phyloP scores from a whole-genome alignment of 2,329 filamentous ascomycete genomes.

The Diaporthe citriasiana region DNA sequence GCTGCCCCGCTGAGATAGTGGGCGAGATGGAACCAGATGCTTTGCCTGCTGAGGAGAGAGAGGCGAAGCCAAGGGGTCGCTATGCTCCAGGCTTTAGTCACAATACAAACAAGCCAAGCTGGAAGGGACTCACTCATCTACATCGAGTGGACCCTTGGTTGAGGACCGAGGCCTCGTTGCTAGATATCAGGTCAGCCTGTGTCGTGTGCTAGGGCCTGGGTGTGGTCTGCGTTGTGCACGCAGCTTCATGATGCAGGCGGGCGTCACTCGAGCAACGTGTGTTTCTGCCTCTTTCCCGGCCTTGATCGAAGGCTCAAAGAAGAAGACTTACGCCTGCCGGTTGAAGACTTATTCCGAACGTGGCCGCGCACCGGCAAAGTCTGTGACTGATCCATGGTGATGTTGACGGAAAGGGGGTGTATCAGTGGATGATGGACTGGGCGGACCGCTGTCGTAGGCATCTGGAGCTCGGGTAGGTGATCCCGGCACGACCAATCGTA shows the following conservation, averaged over 20 bases:
- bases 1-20: constrained; percentile 45
- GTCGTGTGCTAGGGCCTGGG: neutral
- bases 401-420: constrained; percentile 19
- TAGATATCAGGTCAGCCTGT: constrained; percentile 48
- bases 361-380: constrained; percentile 47
- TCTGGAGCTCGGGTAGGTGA: constrained; percentile 7
- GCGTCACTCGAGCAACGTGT: neutral
- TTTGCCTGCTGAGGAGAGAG: constrained; percentile 45
- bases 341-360: constrained; percentile 55
- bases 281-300: too few species aligned
- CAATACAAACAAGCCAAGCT: constrained; percentile 3
- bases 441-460: neutral
- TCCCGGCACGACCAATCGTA: neutral
- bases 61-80: constrained; percentile 46
- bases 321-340: constrained; percentile 52
- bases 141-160: constrained; percentile 84
- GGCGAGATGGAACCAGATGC: constrained; percentile 43
- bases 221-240: neutral
- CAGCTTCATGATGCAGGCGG: neutral
- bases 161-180: constrained; percentile 75
- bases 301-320: neutral
- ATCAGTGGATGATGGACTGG: neutral
- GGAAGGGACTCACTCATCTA: constrained; percentile 74
- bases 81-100: constrained; percentile 41
- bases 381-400: constrained; percentile 44